Evolutionary conservation across 2,329 filamentous ascomycete genomes (phyloP).

Genomic region (Bipolaris victoriae): DNA sequence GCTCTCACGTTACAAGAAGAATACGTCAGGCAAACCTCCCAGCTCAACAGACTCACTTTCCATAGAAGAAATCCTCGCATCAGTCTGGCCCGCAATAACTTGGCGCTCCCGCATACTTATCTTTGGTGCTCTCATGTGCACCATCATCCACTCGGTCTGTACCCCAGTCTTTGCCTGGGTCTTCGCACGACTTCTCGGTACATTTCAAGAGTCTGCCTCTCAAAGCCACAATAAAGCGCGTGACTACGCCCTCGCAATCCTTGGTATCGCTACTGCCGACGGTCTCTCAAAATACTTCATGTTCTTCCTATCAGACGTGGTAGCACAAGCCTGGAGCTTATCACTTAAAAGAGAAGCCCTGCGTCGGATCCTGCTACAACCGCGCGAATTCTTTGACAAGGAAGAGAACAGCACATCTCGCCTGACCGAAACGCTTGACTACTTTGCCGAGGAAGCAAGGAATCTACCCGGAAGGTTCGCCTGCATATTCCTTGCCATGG

Average conservation of each 20-base stretch:
- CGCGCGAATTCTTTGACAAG: conserved; percentile 77
- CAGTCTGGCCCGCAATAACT: conserved; percentile 72
- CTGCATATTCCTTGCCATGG: conserved; percentile 70
- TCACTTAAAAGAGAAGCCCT: conserved; percentile 71
- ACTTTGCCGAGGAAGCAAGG: conserved; percentile 85
- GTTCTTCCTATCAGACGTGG: conserved; percentile 73
- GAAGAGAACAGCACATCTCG: conserved; percentile 67
- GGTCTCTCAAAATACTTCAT: conserved; percentile 68
- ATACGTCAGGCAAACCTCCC: neutral
- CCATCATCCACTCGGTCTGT: conserved; percentile 68
- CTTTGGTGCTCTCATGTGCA: conserved; percentile 65
- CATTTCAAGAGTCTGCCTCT: conserved; percentile 66
- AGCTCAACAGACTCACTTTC: conserved; percentile 20
- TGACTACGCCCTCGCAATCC: conserved; percentile 72
- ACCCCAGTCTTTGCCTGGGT: conserved; percentile 79
- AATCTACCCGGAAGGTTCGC: conserved; percentile 81
- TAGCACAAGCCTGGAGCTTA: conserved; percentile 79
- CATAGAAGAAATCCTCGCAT: conserved; percentile 65
- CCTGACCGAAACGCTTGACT: conserved; percentile 75
- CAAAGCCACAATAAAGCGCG: conserved; percentile 58
- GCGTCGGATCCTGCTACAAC: conserved; percentile 73
- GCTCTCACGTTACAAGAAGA: neutral
- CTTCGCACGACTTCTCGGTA: conserved; percentile 73
- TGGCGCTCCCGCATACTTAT: conserved; percentile 61
- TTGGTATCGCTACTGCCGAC: conserved; percentile 71